Percentiles rank a stretch among this genome's conserved stretches.
Conservation (phyloP, 768 basidiomycete genomes). For the Phlebiopsis flavidoalba region DNA sequence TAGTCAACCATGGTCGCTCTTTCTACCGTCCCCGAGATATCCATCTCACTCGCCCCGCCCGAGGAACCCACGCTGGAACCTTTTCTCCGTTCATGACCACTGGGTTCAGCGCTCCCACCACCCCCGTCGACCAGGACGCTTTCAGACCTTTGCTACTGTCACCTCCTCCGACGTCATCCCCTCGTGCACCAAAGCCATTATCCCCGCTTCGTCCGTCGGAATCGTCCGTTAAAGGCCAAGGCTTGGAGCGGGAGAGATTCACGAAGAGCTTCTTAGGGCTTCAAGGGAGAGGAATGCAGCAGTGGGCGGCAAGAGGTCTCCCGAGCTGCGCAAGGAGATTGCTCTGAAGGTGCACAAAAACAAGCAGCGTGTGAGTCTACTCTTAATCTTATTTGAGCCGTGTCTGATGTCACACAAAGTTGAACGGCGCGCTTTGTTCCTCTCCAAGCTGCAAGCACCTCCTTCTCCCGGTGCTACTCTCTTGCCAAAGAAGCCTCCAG, state of each 20-base stretch:
- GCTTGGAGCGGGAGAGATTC: slow-evolving; percentile 60
- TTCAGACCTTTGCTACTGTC: slow-evolving; percentile 57
- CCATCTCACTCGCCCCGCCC: slow-evolving; percentile 64
- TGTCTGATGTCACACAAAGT: slow-evolving; percentile 31
- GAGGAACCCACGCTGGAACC: slow-evolving; percentile 43
- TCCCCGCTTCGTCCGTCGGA: slow-evolving; percentile 47
- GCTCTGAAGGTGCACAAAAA: slow-evolving; percentile 66
- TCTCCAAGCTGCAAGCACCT: slow-evolving; percentile 67
- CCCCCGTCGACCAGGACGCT: slow-evolving; percentile 36
- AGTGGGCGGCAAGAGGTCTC: slow-evolving; percentile 39
- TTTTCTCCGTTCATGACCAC: slow-evolving; percentile 54
- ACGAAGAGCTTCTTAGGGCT: slow-evolving; percentile 56
- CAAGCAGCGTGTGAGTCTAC: slow-evolving; percentile 63
- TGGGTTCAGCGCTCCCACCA: slow-evolving; percentile 20
- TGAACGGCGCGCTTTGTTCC: slow-evolving; percentile 70
- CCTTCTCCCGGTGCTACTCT: slow-evolving; percentile 54
- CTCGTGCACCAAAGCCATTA: slow-evolving; percentile 34
- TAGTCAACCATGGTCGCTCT: slow-evolving; percentile 27
- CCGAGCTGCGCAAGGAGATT: slow-evolving; percentile 69
- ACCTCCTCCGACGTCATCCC: slow-evolving; percentile 45
- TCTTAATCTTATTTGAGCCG: neutral
- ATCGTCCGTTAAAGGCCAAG: slow-evolving; percentile 36
- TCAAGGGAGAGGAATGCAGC: slow-evolving; percentile 51
- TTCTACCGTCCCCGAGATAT: slow-evolving; percentile 58
- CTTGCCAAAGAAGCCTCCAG: slow-evolving; percentile 51